These are phyloP conservation scores for Truncatella angustata DNA, from an alignment of 2,329 filamentous ascomycete species.

Conservation along the genomic window DNA sequence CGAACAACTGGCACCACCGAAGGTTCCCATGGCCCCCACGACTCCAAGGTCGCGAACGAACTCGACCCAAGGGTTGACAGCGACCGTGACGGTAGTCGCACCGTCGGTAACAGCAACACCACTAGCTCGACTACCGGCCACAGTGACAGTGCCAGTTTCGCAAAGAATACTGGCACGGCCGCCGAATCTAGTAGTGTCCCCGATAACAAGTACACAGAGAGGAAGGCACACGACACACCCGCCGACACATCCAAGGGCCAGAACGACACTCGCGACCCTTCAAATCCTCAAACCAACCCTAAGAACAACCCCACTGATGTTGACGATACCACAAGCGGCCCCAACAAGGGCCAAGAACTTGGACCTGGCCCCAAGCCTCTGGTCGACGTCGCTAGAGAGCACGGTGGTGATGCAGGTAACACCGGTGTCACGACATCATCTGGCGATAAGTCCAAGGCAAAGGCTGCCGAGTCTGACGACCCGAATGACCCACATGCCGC, in stretches of 20 bases:
- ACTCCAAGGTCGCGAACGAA: too few species aligned
- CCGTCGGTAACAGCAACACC: too few species aligned
- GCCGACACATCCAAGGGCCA: constrained; percentile 30
- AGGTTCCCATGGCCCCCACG: too few species aligned
- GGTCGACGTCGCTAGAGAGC: constrained; percentile 26
- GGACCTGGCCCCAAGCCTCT: constrained; percentile 44
- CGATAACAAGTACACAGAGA: constrained; percentile 24
- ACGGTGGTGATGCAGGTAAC: constrained; percentile 27
- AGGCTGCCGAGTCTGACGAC: constrained; percentile 18
- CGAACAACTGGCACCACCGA: constrained; percentile 13
- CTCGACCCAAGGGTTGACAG: too few species aligned
- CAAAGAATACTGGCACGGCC: constrained; percentile 25
- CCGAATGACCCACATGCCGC: constrained; percentile 23
- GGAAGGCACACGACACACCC: constrained; percentile 21
- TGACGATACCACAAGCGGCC: constrained; percentile 29
- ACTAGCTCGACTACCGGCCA: too few species aligned
- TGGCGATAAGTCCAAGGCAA: constrained; percentile 23
- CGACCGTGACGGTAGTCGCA: too few species aligned
- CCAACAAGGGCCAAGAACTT: constrained; percentile 32
- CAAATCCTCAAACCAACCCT: constrained; percentile 32
- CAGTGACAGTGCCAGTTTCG: constrained; percentile 13
- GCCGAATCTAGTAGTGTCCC: constrained; percentile 21
- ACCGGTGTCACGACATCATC: constrained; percentile 24
- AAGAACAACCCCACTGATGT: constrained; percentile 35
- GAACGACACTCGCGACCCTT: constrained; percentile 38